Conservation (phyloP, 345 rosid species). For the Mallotus nudiflorus region DNA sequence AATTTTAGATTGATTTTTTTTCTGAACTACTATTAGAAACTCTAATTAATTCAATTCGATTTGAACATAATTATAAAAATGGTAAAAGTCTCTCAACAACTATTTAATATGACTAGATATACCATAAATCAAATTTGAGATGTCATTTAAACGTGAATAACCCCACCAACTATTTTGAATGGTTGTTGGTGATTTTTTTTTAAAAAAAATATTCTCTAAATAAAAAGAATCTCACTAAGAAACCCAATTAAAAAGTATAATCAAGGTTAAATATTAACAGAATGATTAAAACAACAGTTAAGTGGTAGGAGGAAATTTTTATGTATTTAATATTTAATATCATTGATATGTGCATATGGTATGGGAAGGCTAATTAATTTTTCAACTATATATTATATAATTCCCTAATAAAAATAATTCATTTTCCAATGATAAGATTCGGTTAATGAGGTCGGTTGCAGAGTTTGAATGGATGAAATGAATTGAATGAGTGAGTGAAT, state of each 20-base stretch:
- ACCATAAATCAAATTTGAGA: too few relatives aligned
- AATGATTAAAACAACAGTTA: neutral
- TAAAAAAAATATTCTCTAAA: too few relatives aligned
- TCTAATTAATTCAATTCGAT: too few relatives aligned
- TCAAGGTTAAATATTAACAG: neutral
- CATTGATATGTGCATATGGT: constrained; percentile 9
- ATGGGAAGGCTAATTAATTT: neutral
- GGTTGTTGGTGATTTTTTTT: too few relatives aligned
- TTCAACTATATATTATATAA: neutral
- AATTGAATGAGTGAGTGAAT: too few relatives aligned
- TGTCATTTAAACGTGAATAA: too few relatives aligned
- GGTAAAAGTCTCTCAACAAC: too few relatives aligned
- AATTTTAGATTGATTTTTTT: neutral
- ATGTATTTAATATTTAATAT: neutral
- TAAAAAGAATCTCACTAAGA: constrained; percentile 35
- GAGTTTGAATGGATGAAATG: constrained; percentile 22
- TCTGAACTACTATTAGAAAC: too few relatives aligned
- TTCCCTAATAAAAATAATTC: constrained; percentile 13
- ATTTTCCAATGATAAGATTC: constrained; percentile 30
- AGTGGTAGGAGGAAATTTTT: neutral
- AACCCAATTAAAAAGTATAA: neutral
- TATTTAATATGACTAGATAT: too few relatives aligned
- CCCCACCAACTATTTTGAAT: too few relatives aligned
- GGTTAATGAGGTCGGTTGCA: constrained; percentile 24
- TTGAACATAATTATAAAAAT: too few relatives aligned